phyloP scores from a whole-genome alignment of 2,329 filamentous ascomycete species.

The Sporothrix sp. region DNA sequence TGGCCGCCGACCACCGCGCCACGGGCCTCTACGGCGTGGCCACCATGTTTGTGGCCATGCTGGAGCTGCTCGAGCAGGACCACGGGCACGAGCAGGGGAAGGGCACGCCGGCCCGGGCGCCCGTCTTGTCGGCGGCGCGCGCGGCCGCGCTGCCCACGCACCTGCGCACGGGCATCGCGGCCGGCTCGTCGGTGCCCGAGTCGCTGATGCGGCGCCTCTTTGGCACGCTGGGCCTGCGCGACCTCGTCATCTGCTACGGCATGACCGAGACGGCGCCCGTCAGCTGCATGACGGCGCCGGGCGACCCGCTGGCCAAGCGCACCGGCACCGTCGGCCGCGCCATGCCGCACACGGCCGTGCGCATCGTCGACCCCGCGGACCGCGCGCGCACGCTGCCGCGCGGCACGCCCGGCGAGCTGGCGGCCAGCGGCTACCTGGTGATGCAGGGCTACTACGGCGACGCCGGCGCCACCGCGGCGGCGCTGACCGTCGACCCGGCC shows the following conservation, averaged over 20 bases:
- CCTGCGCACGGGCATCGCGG: slow-evolving; percentile 82
- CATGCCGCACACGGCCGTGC: slow-evolving; percentile 68
- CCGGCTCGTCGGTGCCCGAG: slow-evolving; percentile 75
- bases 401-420: slow-evolving; percentile 67
- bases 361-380: slow-evolving; percentile 65
- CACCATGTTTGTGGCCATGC: slow-evolving; percentile 86
- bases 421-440: slow-evolving; percentile 72
- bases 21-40: slow-evolving; percentile 76
- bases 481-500: slow-evolving; percentile 22
- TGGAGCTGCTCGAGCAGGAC: slow-evolving; percentile 60
- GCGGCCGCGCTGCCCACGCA: slow-evolving; percentile 22
- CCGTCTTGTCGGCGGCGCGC: slow-evolving; percentile 13
- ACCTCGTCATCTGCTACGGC: slow-evolving; percentile 89
- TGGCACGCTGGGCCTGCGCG: slow-evolving; percentile 60
- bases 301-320: slow-evolving; percentile 63
- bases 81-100: neutral
- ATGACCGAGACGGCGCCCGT: slow-evolving; percentile 87
- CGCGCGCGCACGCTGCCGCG: slow-evolving; percentile 49
- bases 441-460: slow-evolving; percentile 92
- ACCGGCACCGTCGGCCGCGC: slow-evolving; percentile 68
- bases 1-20: slow-evolving; percentile 42
- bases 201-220: slow-evolving; percentile 72
- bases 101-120: neutral
- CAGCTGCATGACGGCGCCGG: slow-evolving; percentile 69
- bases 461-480: slow-evolving; percentile 56